These are phyloP conservation scores for Astrothelium macrocarpum DNA, from an alignment of 495 filamentous ascomycete genomes.

Conservation along the genomic window DNA sequence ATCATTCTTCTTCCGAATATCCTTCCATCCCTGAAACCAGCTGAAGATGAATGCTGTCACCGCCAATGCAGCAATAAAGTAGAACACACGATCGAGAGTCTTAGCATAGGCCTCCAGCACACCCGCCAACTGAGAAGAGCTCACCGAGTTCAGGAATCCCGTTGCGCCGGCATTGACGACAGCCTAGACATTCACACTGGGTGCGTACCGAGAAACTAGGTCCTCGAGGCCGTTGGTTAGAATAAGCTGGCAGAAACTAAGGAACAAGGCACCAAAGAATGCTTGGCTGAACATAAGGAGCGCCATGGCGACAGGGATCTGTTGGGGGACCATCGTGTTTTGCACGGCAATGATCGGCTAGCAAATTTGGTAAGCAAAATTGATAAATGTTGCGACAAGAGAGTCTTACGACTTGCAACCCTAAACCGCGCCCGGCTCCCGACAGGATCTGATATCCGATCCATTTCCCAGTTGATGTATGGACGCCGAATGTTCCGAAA, in stretches of 20 bases:
- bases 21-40: conserved; percentile 12
- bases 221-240: conserved; percentile 26
- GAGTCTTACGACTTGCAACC: conserved; percentile 16
- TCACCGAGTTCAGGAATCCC: conserved; percentile 31
- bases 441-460: conserved; percentile 51
- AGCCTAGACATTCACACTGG: conserved; percentile 21
- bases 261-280: conserved; percentile 27
- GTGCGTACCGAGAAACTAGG: conserved; percentile 21
- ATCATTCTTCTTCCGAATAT: conserved; percentile 11
- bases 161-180: conserved; percentile 32
- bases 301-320: conserved; percentile 27
- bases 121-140: conserved; percentile 20
- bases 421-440: conserved; percentile 33
- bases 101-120: conserved; percentile 37
- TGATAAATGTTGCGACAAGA: not conserved
- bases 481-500: conserved; percentile 37
- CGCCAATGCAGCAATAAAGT: conserved; percentile 10
- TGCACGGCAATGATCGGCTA: conserved; percentile 40
- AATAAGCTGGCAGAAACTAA: conserved; percentile 26
- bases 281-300: conserved; percentile 30
- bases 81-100: conserved; percentile 27
- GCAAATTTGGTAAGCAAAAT: conserved; percentile 18
- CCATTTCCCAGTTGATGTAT: conserved; percentile 39
- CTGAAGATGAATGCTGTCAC: conserved; percentile 4
- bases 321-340: conserved; percentile 14